A percentile compares a stretch with the other conserved stretches of the same genome.
phyloP scores from a whole-genome alignment of 208 protist genomes.

The Leishmania aethiopica region DNA sequence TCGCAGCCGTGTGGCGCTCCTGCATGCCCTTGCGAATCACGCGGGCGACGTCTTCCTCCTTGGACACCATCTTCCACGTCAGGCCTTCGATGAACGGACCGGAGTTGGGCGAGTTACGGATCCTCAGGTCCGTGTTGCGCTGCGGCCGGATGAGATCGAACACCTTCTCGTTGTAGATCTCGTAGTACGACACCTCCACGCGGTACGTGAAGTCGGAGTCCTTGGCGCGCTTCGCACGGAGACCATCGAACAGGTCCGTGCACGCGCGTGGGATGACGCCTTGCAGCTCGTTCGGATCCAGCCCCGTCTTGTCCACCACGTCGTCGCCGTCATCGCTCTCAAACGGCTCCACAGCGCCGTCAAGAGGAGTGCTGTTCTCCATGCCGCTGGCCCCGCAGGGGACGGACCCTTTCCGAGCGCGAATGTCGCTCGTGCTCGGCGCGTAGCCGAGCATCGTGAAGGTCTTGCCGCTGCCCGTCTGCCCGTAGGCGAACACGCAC shows the following conservation, averaged over 20 bases:
- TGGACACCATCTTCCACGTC: slow-evolving; percentile 44
- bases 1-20: slow-evolving; percentile 81
- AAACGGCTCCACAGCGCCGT: slow-evolving; percentile 9
- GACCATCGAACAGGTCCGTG: slow-evolving; percentile 62
- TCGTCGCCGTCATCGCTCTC: slow-evolving; percentile 38
- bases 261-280: slow-evolving; percentile 84
- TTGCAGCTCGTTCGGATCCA: slow-evolving; percentile 66
- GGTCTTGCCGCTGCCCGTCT: slow-evolving; percentile 93
- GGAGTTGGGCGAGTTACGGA: slow-evolving; percentile 64
- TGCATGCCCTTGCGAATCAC: slow-evolving; percentile 75
- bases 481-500: slow-evolving; percentile 91
- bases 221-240: slow-evolving; percentile 56
- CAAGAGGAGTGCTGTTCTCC: neutral
- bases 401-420: slow-evolving; percentile 10
- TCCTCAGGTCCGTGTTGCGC: slow-evolving; percentile 56
- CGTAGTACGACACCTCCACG: slow-evolving; percentile 81
- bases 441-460: slow-evolving; percentile 93
- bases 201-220: slow-evolving; percentile 74
- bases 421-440: slow-evolving; percentile 39
- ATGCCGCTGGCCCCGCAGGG: too few species aligned
- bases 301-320: slow-evolving; percentile 49
- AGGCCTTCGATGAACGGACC: slow-evolving; percentile 87
- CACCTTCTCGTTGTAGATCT: slow-evolving; percentile 94
- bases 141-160: slow-evolving; percentile 70
- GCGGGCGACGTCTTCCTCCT: slow-evolving; percentile 70